Percentiles rank a stretch among this genome's conserved stretches.
phyloP scores from a whole-genome alignment of 176 grass and related monocot species.

The Canna indica region DNA sequence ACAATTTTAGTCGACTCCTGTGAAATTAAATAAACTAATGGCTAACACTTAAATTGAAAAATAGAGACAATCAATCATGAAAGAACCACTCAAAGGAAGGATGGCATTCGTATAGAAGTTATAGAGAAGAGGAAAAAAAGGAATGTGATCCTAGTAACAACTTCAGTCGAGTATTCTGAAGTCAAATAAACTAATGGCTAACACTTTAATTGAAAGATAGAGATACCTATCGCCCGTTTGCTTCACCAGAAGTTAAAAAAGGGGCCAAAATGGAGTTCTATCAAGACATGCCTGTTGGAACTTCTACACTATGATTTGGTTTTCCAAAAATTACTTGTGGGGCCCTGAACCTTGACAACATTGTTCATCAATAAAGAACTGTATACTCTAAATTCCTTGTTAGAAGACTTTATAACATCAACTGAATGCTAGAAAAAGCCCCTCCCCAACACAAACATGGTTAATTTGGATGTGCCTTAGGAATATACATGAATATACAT shows the following conservation, averaged over 20 bases:
- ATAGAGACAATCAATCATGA: not conserved
- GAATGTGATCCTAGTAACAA: no score
- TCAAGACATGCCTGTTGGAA: not conserved
- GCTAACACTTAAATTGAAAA: not conserved
- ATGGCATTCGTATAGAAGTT: no score
- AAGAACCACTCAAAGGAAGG: not conserved
- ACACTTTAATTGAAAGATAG: not conserved
- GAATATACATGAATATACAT: not conserved
- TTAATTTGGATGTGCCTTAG: not conserved
- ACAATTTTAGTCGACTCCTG: no score
- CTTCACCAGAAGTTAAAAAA: not conserved
- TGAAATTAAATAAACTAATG: not conserved
- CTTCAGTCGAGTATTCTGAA: no score
- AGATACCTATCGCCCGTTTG: not conserved
- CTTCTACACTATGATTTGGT: not conserved
- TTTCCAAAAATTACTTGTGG: not conserved
- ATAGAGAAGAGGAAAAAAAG: no score
- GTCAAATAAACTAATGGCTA: not conserved
- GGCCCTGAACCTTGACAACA: not conserved
- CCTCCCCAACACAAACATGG: not conserved
- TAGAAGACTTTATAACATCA: not conserved
- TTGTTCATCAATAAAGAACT: not conserved
- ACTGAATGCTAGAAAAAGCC: not conserved
- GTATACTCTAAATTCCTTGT: not conserved
- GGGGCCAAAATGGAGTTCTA: not conserved